A percentile compares a stretch with the other conserved stretches of the same genome.
These are phyloP conservation scores for Solanum aculeatissimum DNA, from an alignment of 305 asterid genomes.

Conservation along the genomic window DNA sequence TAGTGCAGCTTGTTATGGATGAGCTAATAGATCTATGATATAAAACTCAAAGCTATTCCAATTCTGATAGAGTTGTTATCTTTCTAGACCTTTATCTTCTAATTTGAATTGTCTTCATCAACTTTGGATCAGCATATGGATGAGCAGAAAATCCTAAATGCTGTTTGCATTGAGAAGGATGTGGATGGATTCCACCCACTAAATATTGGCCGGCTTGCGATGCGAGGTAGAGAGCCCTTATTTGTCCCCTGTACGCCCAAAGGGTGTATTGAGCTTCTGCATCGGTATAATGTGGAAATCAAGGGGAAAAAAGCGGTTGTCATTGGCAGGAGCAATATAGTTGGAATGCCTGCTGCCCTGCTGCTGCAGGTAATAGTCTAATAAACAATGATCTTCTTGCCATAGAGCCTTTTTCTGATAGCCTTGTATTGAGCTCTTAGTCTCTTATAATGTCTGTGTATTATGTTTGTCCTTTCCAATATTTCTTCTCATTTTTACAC, in stretches of 20 bases:
- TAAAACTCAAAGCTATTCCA: background rate
- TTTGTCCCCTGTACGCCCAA: constrained; percentile 94
- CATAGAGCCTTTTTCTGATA: background rate
- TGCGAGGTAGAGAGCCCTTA: constrained; percentile 84
- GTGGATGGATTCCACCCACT: constrained; percentile 93
- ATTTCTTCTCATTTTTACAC: background rate
- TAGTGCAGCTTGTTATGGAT: background rate
- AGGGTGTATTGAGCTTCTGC: constrained; percentile 87
- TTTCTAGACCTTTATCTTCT: background rate
- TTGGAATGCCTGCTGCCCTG: constrained; percentile 87
- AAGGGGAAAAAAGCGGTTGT: constrained; percentile 91
- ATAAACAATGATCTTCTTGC: background rate
- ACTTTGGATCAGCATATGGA: constrained; percentile 62
- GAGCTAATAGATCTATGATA: background rate
- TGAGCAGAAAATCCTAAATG: constrained; percentile 69
- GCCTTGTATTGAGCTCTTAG: background rate
- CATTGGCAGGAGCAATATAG: constrained; percentile 88
- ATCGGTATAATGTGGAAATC: constrained; percentile 54
- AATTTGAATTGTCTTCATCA: background rate
- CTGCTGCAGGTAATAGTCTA: constrained; percentile 57
- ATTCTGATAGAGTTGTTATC: background rate
- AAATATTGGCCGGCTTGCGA: constrained; percentile 83
- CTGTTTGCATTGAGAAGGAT: constrained; percentile 82
- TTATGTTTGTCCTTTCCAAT: background rate
- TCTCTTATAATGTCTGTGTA: background rate